A percentile compares a stretch with the other conserved stretches of the same genome.
phyloP scores from a whole-genome alignment of 148 eudicot species.

The Cornus florida region DNA sequence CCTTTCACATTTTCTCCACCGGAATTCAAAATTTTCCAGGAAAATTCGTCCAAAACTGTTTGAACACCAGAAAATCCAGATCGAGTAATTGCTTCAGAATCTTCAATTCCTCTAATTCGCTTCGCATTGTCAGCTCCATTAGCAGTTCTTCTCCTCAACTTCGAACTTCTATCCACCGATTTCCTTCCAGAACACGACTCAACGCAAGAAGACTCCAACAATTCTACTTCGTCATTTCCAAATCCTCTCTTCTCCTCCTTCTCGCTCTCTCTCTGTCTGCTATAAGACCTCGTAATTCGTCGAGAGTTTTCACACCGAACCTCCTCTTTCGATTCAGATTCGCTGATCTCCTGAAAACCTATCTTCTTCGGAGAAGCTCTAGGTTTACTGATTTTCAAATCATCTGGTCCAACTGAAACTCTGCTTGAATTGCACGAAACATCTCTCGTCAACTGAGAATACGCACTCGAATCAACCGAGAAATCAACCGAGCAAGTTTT shows the following conservation, averaged over 20 bases:
- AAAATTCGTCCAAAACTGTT: neutral
- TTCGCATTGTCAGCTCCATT: constrained; percentile 10
- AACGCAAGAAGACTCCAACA: constrained; percentile 72
- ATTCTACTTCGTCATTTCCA: constrained; percentile 26
- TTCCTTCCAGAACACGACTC: constrained; percentile 57
- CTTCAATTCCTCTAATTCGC: constrained; percentile 14
- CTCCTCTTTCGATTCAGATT: neutral
- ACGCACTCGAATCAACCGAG: constrained; percentile 23
- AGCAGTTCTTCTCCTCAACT: constrained; percentile 21
- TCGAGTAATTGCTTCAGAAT: constrained; percentile 14
- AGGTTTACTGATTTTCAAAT: constrained; percentile 10
- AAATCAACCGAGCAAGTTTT: neutral
- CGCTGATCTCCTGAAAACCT: constrained; percentile 10
- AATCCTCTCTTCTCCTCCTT: constrained; percentile 17
- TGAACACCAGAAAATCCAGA: constrained; percentile 12
- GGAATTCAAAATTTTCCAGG: neutral
- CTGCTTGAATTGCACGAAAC: constrained; percentile 60
- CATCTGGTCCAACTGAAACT: constrained; percentile 22
- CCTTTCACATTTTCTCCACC: neutral
- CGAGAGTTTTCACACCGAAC: constrained; percentile 18
- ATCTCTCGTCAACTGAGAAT: constrained; percentile 20
- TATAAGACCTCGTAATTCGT: constrained; percentile 32
- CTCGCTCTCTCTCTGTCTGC: constrained; percentile 23
- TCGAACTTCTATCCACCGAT: constrained; percentile 30
- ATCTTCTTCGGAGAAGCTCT: constrained; percentile 17